These are phyloP conservation scores for Candida tibetensis DNA, from an alignment of 805 yeast species.

Conservation along the genomic window DNA sequence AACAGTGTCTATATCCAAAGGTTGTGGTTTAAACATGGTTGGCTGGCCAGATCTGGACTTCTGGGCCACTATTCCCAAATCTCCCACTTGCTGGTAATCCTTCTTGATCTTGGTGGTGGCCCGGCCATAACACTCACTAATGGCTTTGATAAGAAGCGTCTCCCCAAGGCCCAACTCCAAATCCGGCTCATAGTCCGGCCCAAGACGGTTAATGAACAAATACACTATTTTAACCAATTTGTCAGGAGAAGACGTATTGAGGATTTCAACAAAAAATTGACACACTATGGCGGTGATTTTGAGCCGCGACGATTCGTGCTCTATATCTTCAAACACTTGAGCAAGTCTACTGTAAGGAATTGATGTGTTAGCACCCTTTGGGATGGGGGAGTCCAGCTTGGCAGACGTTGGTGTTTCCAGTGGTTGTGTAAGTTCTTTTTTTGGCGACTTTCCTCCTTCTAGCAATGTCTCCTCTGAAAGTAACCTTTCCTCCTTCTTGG, in stretches of 20 bases:
- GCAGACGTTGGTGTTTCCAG: background rate
- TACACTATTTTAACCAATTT: conserved; percentile 72
- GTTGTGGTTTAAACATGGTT: conserved; percentile 88
- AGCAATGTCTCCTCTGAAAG: background rate
- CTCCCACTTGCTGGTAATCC: conserved; percentile 80
- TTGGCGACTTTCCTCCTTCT: background rate
- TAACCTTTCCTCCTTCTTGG: too few relatives aligned
- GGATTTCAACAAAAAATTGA: conserved; percentile 63
- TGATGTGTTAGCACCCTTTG: conserved; percentile 15
- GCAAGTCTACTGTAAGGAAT: conserved; percentile 45
- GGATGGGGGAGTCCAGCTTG: too few relatives aligned
- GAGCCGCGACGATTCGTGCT: conserved; percentile 75
- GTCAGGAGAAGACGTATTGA: conserved; percentile 43
- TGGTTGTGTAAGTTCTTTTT: background rate
- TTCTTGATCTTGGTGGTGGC: conserved; percentile 64
- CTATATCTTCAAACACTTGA: conserved; percentile 72
- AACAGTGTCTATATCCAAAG: conserved; percentile 70
- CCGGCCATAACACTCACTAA: conserved; percentile 87
- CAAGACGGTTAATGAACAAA: conserved; percentile 80
- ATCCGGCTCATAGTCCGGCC: conserved; percentile 93
- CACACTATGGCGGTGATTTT: conserved; percentile 77
- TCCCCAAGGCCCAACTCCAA: conserved; percentile 94
- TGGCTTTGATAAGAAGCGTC: conserved; percentile 79
- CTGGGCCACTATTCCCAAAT: conserved; percentile 85
- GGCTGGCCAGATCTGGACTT: conserved; percentile 82